Evolutionary conservation across 108 stramenopile genomes (phyloP).

Genomic region (Discostella pseudostelligera): DNA sequence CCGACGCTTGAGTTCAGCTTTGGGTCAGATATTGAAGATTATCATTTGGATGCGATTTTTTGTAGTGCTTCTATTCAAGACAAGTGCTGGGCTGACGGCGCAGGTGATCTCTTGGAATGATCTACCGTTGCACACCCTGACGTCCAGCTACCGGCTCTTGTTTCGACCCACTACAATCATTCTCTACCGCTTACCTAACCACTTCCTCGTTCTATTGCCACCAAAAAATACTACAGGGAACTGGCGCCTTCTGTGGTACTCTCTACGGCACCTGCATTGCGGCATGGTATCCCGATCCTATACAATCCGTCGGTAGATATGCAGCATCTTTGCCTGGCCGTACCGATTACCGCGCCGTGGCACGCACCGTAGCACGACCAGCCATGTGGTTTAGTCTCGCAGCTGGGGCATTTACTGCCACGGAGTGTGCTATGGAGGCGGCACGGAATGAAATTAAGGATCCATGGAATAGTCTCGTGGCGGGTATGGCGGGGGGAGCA

Average conservation of each 20-base stretch:
- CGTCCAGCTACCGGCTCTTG: no score
- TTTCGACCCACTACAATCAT: neutral
- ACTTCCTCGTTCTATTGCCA: neutral
- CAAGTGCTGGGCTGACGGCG: no score
- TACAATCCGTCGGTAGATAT: constrained; percentile 15
- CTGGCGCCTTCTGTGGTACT: constrained; percentile 39
- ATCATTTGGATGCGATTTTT: no score
- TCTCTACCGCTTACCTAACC: neutral
- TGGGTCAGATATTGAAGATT: no score
- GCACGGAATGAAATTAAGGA: constrained; percentile 40
- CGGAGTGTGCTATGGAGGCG: constrained; percentile 43
- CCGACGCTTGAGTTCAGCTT: no score
- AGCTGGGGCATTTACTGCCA: constrained; percentile 36
- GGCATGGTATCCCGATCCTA: constrained; percentile 51
- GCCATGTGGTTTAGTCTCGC: constrained; percentile 40
- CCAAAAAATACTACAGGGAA: constrained; percentile 14
- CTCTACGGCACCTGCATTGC: constrained; percentile 41
- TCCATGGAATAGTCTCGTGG: constrained; percentile 40
- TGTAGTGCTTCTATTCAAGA: no score
- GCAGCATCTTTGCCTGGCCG: constrained; percentile 7
- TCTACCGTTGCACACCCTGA: no score
- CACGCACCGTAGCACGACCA: constrained; percentile 34
- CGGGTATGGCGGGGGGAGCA: constrained; percentile 46
- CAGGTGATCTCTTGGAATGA: no score
- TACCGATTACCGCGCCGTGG: constrained; percentile 29